Conservation (phyloP, 1,139 yeast species). For the Suzukiozyma palmioleophila region DNA sequence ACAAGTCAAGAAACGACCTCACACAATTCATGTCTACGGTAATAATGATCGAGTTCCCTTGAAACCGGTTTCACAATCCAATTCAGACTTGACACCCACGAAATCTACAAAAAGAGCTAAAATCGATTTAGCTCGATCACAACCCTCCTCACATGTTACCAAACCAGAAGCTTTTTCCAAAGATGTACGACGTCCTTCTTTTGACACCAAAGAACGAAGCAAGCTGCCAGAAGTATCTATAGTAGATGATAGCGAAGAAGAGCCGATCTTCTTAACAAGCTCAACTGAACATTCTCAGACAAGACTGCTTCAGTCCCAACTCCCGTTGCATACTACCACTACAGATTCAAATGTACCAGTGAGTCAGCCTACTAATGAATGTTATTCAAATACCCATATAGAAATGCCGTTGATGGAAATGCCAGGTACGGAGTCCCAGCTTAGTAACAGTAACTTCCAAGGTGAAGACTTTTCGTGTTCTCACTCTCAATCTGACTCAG, state of each 20-base stretch:
- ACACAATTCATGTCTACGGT: conserved; percentile 1
- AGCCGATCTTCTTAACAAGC: conserved; percentile 6
- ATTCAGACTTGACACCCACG: background rate
- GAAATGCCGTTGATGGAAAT: conserved; percentile 17
- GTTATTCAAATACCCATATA: no score
- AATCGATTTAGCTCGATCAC: no score
- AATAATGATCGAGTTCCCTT: background rate
- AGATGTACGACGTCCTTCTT: no score
- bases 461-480: conserved; percentile 7
- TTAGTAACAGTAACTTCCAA: conserved; percentile 10
- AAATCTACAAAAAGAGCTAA: no score
- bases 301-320: background rate
- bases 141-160: no score
- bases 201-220: no score
- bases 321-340: background rate
- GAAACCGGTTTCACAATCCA: background rate
- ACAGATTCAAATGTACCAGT: no score
- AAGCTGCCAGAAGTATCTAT: conserved; percentile 3
- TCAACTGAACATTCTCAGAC: conserved; percentile 1
- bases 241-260: conserved; percentile 14
- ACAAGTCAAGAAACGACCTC: conserved; percentile 2
- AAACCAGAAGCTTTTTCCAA: no score
- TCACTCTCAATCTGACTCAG: conserved; percentile 3
- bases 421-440: conserved; percentile 12
- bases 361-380: no score